Conservation (phyloP, 768 basidiomycete species). For the Hericium rajendrae region DNA sequence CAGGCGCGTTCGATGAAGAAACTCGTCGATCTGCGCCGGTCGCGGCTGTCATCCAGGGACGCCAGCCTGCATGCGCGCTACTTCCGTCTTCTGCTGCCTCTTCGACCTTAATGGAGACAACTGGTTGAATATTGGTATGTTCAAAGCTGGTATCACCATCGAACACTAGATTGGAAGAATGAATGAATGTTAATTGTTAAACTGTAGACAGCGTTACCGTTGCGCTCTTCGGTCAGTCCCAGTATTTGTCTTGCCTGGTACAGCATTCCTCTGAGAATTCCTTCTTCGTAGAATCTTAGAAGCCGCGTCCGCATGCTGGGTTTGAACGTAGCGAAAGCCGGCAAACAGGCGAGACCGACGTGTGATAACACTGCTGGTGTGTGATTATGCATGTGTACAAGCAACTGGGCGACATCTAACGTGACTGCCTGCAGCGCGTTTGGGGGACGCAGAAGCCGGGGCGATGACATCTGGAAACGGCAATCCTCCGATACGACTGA, state of each 20-base stretch:
- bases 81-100: constrained; percentile 3
- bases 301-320: constrained; percentile 53
- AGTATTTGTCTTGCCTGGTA: constrained; percentile 31
- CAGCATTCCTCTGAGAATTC: constrained; percentile 45
- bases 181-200: neutral
- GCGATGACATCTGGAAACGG: constrained; percentile 48
- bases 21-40: constrained; percentile 5
- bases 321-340: constrained; percentile 62
- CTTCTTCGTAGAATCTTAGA: constrained; percentile 59
- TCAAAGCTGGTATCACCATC: constrained; percentile 1
- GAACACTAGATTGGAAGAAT: neutral
- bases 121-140: neutral
- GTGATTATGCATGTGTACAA: constrained; percentile 45
- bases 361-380: constrained; percentile 44
- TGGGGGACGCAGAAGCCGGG: constrained; percentile 60
- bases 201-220: too few species aligned
- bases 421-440: constrained; percentile 65
- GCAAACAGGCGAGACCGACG: constrained; percentile 62
- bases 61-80: constrained; percentile 7
- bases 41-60: constrained; percentile 12
- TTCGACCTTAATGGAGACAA: constrained; percentile 16
- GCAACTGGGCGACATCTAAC: constrained; percentile 62
- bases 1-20: constrained; percentile 46
- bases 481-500: constrained; percentile 67
- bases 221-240: constrained; percentile 2